These are phyloP conservation scores for Mycena pura DNA, from an alignment of 768 basidiomycete species.

Conservation along the genomic window DNA sequence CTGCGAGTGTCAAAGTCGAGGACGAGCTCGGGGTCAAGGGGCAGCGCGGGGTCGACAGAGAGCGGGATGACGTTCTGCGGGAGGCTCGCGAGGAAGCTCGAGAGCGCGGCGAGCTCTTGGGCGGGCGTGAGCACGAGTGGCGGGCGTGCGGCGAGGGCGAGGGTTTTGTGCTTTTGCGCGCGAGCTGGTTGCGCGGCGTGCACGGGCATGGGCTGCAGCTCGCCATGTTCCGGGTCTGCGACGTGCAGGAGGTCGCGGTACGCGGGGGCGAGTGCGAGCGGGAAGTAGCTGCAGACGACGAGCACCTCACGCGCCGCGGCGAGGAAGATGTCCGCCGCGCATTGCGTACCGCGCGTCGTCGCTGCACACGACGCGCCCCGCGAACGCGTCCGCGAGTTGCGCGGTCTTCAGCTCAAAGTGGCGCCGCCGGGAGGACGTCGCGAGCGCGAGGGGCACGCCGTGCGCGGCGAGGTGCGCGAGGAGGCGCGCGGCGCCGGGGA, in stretches of 20 bases:
- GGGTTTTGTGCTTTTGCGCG: conserved; percentile 33
- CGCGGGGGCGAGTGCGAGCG: conserved; percentile 45
- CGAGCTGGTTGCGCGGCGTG: conserved; percentile 44
- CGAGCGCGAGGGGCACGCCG: conserved; percentile 78
- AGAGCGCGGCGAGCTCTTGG: conserved; percentile 78
- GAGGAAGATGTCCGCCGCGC: conserved; percentile 66
- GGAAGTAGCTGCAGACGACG: conserved; percentile 57
- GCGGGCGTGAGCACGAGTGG: conserved; percentile 56
- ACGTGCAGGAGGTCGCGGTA: conserved; percentile 41
- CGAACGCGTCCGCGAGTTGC: conserved; percentile 67
- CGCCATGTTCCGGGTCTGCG: conserved; percentile 37
- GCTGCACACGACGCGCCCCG: conserved; percentile 70
- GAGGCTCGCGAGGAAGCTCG: conserved; percentile 75
- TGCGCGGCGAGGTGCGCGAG: conserved; percentile 73
- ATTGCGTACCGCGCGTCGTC: conserved; percentile 65
- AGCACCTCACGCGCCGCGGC: conserved; percentile 60
- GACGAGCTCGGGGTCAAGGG: conserved; percentile 82
- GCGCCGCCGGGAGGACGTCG: conserved; percentile 73
- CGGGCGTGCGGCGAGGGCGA: conserved; percentile 29
- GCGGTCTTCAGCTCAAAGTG: conserved; percentile 74
- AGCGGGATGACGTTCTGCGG: conserved; percentile 78
- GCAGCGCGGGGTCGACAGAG: conserved; percentile 62
- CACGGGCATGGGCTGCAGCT: too few relatives aligned
- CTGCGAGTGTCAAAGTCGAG: conserved; percentile 84
- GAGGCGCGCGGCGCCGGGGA: conserved; percentile 78